Evolutionary conservation across 495 filamentous ascomycete species (phyloP).

Genomic region (Tricharina praecox): DNA sequence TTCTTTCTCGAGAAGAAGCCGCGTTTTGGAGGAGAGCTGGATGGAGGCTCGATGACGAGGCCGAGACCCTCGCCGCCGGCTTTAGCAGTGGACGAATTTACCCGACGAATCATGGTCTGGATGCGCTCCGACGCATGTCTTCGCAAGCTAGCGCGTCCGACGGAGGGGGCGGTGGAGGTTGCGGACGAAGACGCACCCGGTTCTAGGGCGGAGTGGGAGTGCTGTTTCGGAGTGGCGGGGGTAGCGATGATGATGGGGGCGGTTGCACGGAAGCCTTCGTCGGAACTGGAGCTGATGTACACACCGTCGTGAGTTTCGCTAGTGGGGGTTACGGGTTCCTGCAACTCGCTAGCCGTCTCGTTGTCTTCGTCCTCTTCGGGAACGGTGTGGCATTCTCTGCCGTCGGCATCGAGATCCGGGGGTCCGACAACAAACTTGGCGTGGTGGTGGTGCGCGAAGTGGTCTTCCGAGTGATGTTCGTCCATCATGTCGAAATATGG

Average conservation of each 20-base stretch:
- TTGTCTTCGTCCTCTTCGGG: conserved; percentile 25
- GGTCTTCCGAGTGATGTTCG: neutral
- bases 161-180: neutral
- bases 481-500: conserved; percentile 5
- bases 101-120: conserved; percentile 20
- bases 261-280: conserved; percentile 17
- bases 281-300: conserved; percentile 19
- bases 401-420: conserved; percentile 16
- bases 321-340: conserved; percentile 25
- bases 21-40: conserved; percentile 18
- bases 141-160: neutral
- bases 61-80: neutral
- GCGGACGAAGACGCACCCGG: neutral
- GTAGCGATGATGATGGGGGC: conserved; percentile 13
- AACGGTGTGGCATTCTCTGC: conserved; percentile 23
- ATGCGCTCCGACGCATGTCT: conserved; percentile 18
- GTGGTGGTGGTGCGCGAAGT: neutral
- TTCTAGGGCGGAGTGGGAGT: conserved; percentile 14
- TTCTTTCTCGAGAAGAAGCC: conserved; percentile 14
- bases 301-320: conserved; percentile 21
- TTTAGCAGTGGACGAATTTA: conserved; percentile 22
- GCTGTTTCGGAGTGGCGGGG: conserved; percentile 13
- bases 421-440: conserved; percentile 21
- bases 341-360: conserved; percentile 24
- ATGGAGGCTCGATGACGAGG: conserved; percentile 10